A percentile compares a stretch with the other conserved stretches of the same genome.
These are phyloP conservation scores for Globisporangium rhizosaccharum DNA, from an alignment of 352 stramenopile species.

Conservation along the genomic window DNA sequence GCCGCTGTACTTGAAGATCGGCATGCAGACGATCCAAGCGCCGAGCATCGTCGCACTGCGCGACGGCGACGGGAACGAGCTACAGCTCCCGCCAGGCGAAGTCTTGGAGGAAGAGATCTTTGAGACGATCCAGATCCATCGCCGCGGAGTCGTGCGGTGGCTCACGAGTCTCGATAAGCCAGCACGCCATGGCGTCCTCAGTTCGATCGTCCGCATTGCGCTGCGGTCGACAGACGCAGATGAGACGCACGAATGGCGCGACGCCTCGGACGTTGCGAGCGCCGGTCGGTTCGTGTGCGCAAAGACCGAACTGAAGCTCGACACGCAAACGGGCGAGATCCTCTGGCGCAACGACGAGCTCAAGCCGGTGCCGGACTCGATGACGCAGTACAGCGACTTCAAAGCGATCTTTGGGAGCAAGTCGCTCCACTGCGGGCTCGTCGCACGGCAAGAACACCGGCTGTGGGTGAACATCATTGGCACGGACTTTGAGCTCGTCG, in stretches of 20 bases:
- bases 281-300: constrained; percentile 63
- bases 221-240: constrained; percentile 55
- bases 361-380: constrained; percentile 87
- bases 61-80: constrained; percentile 44
- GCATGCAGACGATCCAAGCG: constrained; percentile 84
- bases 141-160: constrained; percentile 71
- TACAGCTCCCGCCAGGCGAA: constrained; percentile 70
- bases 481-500: constrained; percentile 81
- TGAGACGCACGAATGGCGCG: constrained; percentile 55
- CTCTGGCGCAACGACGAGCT: constrained; percentile 89
- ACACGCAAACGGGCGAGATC: constrained; percentile 85
- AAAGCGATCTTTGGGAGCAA: constrained; percentile 80
- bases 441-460: constrained; percentile 79
- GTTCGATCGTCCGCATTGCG: constrained; percentile 68
- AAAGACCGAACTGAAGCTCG: constrained; percentile 80
- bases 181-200: constrained; percentile 38
- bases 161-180: constrained; percentile 26
- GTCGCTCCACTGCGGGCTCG: constrained; percentile 84
- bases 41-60: constrained; percentile 72
- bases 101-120: constrained; percentile 87
- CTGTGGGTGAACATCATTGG: constrained; percentile 88
- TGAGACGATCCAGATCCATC: constrained; percentile 78
- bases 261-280: constrained; percentile 46
- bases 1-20: constrained; percentile 84
- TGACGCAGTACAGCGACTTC: constrained; percentile 88